Conservation (phyloP, 805 yeast species). For the Starmerella etchellsii region DNA sequence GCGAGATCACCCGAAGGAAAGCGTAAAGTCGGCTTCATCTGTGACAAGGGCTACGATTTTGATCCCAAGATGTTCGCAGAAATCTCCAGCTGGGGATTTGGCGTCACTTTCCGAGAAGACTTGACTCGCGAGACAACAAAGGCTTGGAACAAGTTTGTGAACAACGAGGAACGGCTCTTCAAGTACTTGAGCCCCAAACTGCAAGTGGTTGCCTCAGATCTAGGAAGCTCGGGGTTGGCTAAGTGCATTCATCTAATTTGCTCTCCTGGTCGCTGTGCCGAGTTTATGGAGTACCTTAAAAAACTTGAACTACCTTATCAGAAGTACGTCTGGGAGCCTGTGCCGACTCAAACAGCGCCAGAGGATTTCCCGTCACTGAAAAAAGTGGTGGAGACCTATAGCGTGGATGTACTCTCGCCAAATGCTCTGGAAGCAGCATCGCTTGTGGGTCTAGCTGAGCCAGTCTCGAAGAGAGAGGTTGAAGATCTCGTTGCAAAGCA, state of each 20-base stretch:
- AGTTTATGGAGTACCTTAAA: slow-evolving; percentile 33
- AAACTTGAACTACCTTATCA: slow-evolving; percentile 23
- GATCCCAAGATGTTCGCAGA: slow-evolving; percentile 37
- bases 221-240: slow-evolving; percentile 30
- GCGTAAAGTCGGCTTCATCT: slow-evolving; percentile 44
- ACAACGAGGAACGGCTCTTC: slow-evolving; percentile 48
- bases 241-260: slow-evolving; percentile 59
- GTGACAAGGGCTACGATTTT: slow-evolving; percentile 73
- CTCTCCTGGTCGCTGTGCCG: slow-evolving; percentile 47
- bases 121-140: slow-evolving; percentile 51
- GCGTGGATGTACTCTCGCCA: slow-evolving; percentile 59
- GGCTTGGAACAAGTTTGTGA: slow-evolving; percentile 67
- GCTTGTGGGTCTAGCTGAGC: slow-evolving; percentile 39
- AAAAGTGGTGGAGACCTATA: neutral
- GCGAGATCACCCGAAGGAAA: slow-evolving; percentile 33
- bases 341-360: slow-evolving; percentile 58
- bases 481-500: slow-evolving; percentile 35
- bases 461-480: slow-evolving; percentile 31
- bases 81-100: slow-evolving; percentile 50
- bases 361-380: slow-evolving; percentile 31
- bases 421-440: slow-evolving; percentile 72
- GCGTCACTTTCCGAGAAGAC: slow-evolving; percentile 43
- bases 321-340: slow-evolving; percentile 70
- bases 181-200: slow-evolving; percentile 48
- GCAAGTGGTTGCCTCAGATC: slow-evolving; percentile 45